phyloP scores from a whole-genome alignment of 495 filamentous ascomycete species.

The Clavariopsis aquatica region DNA sequence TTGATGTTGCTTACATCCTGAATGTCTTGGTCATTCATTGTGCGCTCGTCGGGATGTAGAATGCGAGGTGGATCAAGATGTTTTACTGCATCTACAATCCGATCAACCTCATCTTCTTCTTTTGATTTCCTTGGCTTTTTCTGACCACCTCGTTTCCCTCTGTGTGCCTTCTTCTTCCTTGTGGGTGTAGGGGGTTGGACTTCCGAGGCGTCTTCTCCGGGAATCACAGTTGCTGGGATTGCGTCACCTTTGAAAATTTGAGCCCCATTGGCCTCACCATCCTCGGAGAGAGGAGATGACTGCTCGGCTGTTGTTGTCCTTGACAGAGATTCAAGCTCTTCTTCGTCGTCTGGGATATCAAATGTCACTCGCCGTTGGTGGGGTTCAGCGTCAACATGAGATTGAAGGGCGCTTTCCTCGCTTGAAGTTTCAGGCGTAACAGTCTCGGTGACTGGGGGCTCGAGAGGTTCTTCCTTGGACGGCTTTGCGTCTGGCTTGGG shows the following conservation, averaged over 20 bases:
- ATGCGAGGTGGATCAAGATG: constrained; percentile 27
- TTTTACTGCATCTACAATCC: constrained; percentile 37
- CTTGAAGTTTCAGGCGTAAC: background rate
- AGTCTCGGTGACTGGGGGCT: background rate
- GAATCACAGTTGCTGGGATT: too few relatives aligned
- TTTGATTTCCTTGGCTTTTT: constrained; percentile 58
- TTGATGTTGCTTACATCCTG: constrained; percentile 36
- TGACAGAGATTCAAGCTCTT: constrained; percentile 27
- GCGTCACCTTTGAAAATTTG: background rate
- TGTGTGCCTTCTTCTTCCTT: constrained; percentile 76
- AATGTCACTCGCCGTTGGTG: constrained; percentile 27
- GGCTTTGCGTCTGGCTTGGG: background rate
- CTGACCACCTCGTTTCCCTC: constrained; percentile 80
- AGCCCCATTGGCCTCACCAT: background rate
- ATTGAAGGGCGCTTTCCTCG: background rate
- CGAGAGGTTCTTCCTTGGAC: background rate
- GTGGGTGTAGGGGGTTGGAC: constrained; percentile 42
- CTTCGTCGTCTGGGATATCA: constrained; percentile 34
- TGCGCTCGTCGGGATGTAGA: constrained; percentile 41
- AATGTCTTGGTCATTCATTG: constrained; percentile 24
- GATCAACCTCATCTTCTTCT: constrained; percentile 50
- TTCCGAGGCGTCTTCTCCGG: background rate
- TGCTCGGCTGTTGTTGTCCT: constrained; percentile 32
- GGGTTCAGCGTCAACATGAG: background rate
- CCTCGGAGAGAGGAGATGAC: constrained; percentile 12